These are phyloP conservation scores for Garcia nutans DNA, from an alignment of 345 rosid species.

Conservation along the genomic window DNA sequence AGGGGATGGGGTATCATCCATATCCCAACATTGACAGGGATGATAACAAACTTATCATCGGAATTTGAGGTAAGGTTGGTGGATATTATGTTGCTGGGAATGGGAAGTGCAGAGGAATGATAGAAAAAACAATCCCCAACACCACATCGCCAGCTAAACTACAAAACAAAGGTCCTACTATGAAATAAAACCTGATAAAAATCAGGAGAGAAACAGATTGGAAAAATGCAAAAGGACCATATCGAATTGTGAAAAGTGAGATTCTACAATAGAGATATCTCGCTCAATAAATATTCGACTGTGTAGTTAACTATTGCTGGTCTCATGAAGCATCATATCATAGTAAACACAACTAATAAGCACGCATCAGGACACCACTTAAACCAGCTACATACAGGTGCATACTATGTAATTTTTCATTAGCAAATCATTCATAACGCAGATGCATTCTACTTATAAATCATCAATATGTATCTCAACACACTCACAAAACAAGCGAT, in stretches of 20 bases:
- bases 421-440: too few relatives aligned
- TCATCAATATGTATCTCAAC: neutral
- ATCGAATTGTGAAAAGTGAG: conserved; percentile 28
- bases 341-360: neutral
- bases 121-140: conserved; percentile 17
- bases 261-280: conserved; percentile 10
- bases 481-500: neutral
- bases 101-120: conserved; percentile 36
- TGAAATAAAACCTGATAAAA: neutral
- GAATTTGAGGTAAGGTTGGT: conserved; percentile 30
- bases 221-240: neutral
- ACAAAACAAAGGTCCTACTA: too few relatives aligned
- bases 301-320: conserved; percentile 27
- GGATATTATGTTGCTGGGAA: conserved; percentile 32
- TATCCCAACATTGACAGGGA: conserved; percentile 45
- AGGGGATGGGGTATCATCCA: too few relatives aligned
- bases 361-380: conserved; percentile 19
- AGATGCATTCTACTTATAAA: neutral
- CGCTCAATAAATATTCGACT: conserved; percentile 28
- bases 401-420: neutral
- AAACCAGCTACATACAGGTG: neutral
- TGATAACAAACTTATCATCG: conserved; percentile 28
- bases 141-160: conserved; percentile 39
- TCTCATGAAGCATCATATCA: conserved; percentile 28
- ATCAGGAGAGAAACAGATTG: too few relatives aligned